These are phyloP conservation scores for Rhodotorula sp. DNA, from an alignment of 1,284 basidiomycete species.

Conservation along the genomic window DNA sequence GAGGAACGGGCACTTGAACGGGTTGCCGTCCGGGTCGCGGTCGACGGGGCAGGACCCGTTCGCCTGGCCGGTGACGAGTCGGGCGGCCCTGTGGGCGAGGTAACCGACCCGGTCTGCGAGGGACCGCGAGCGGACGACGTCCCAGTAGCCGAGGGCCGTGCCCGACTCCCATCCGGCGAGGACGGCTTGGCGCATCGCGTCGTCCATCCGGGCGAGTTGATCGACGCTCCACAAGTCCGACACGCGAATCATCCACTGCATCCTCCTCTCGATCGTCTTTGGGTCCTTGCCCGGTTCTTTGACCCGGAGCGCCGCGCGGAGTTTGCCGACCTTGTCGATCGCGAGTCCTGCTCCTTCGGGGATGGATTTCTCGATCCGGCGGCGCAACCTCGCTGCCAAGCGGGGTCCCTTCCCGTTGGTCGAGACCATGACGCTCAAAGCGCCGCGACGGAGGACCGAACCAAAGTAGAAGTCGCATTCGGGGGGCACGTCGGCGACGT, in stretches of 20 bases:
- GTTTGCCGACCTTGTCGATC: slow-evolving; percentile 73
- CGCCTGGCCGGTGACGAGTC: background rate
- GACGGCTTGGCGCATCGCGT: slow-evolving; percentile 51
- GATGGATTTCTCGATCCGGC: slow-evolving; percentile 66
- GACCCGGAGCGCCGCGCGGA: slow-evolving; percentile 67
- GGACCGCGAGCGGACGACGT: slow-evolving; percentile 18
- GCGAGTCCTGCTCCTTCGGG: slow-evolving; percentile 74
- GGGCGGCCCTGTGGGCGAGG: slow-evolving; percentile 2
- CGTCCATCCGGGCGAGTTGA: slow-evolving; percentile 67
- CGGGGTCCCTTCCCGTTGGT: slow-evolving; percentile 93
- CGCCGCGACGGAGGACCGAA: slow-evolving; percentile 83
- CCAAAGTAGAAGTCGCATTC: slow-evolving; percentile 98
- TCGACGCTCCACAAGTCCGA: slow-evolving; percentile 83
- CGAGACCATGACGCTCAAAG: slow-evolving; percentile 92
- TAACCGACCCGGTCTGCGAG: background rate
- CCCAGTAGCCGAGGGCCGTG: slow-evolving; percentile 44
- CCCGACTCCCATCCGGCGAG: slow-evolving; percentile 49
- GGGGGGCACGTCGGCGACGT: slow-evolving; percentile 94
- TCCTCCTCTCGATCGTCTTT: slow-evolving; percentile 67
- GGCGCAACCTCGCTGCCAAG: slow-evolving; percentile 78
- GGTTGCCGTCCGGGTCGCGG: slow-evolving; percentile 27
- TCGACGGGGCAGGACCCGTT: slow-evolving; percentile 30
- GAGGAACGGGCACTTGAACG: slow-evolving; percentile 35
- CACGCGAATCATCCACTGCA: slow-evolving; percentile 92
- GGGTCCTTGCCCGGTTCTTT: slow-evolving; percentile 73